Base-by-base conservation (phyloP, 768 basidiomycete species). In the Rubroboletus pulcherrimus region DNA sequence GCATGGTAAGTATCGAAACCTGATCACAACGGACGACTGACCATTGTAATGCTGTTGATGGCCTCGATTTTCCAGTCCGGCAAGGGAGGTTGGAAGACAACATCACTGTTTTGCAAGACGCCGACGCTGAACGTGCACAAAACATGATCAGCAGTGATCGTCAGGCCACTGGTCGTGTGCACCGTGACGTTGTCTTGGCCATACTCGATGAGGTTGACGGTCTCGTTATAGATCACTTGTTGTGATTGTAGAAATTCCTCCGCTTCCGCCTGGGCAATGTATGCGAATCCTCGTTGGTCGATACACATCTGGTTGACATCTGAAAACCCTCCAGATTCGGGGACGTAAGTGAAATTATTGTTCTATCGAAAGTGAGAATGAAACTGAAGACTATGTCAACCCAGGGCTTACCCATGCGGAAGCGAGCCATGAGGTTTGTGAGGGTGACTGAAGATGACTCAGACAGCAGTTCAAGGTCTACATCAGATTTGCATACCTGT, bases 101-200 rank as follows among this genome's bases (percentile, higher is more conserved):
- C 80, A 55, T 86, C 85, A 31, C 77, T 71, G 53, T 85, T 74
- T 69, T 89, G 87, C 51, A 89, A 71, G 7, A 89, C 87, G 0
- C 87, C 87, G 2, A 86, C 65, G 57, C 85, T 87, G 70, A 88
- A 88, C 0, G 87, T 88, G 58, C 80, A 81, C 30, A 89, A 63
- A 4, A 80, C 84, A 64, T 85, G 82, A 49, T 86, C 79, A 14
- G 78, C 84, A 14, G 67, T 71, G 24, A 87, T 62, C 2, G 40
- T 69, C 33, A 68, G 57, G 1, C 81, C 83, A 53, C 77, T 70
- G 1, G 68, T 58, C 30, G 85, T 71, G 15, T 73, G 73, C 33
- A 89, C 78, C 1, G 66, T 70, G 15, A 83, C 83, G 3, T 78
- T 72, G 19, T 72, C 55, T n/a, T 62, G 58, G 6, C 74, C 76